Conservation (phyloP, 192 early-diverging fungal species). For the Linnemannia exigua region DNA sequence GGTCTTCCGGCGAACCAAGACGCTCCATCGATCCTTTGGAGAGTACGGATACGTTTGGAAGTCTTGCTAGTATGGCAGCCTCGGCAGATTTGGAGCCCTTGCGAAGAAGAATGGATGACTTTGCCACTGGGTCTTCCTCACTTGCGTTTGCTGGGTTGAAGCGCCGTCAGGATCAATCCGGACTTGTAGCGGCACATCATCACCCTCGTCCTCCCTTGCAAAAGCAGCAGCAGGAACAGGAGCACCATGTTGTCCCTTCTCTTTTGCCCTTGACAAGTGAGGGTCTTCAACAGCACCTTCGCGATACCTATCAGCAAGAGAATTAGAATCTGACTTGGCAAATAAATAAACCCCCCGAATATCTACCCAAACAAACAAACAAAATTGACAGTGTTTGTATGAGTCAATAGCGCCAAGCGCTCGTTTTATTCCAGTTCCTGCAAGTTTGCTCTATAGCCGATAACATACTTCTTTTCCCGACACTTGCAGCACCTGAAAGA, state of each 20-base stretch:
- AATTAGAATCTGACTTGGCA: too few species aligned
- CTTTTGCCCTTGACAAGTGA: background rate
- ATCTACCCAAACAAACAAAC: too few species aligned
- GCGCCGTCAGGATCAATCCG: background rate
- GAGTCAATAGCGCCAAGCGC: too few species aligned
- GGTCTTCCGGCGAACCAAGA: conserved; percentile 6
- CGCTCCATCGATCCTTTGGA: background rate
- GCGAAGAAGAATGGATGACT: conserved; percentile 19
- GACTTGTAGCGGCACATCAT: background rate
- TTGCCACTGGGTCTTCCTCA: background rate
- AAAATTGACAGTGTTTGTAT: too few species aligned
- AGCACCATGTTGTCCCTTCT: background rate
- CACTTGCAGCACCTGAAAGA: too few species aligned
- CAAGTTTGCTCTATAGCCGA: too few species aligned
- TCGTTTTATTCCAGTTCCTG: too few species aligned
- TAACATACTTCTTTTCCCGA: too few species aligned
- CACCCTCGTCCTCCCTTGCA: background rate
- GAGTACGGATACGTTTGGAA: conserved; percentile 1
- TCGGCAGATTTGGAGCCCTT: conserved; percentile 11
- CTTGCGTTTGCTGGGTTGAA: background rate
- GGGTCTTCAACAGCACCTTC: background rate
- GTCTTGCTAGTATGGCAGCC: conserved; percentile 10
- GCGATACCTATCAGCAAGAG: background rate
- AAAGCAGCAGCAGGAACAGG: background rate
- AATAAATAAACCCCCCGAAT: too few species aligned